These are phyloP conservation scores for Rhizopus delemar DNA, from an alignment of 371 early-diverging fungal species.

Conservation along the genomic window DNA sequence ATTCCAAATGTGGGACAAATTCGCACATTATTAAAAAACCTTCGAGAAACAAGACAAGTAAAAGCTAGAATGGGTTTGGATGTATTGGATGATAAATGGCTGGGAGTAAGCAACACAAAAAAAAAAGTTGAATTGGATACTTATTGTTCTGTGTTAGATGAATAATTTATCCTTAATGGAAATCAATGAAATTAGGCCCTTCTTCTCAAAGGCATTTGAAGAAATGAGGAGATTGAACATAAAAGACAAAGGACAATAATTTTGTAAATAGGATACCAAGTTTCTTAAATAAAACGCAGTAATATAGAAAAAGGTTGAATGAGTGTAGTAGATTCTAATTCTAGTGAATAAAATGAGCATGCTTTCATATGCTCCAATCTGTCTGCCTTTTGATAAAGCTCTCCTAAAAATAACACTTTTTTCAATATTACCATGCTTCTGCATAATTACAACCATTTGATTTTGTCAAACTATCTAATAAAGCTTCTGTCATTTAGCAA, in stretches of 20 bases:
- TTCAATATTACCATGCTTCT: conserved; percentile 58
- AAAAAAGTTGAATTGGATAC: neutral
- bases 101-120: conserved; percentile 54
- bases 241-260: conserved; percentile 6
- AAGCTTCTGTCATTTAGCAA: conserved; percentile 57
- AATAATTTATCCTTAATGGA: conserved; percentile 84
- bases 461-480: conserved; percentile 54
- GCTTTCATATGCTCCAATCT: conserved; percentile 64
- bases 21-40: conserved; percentile 74
- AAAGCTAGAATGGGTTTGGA: conserved; percentile 77
- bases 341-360: conserved; percentile 73
- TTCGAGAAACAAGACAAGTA: conserved; percentile 81
- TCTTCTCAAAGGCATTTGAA: conserved; percentile 77
- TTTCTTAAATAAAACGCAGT: conserved; percentile 35
- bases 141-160: conserved; percentile 48
- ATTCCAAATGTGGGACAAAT: conserved; percentile 72
- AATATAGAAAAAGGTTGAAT: conserved; percentile 63
- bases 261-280: neutral
- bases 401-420: conserved; percentile 38
- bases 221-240: conserved; percentile 57
- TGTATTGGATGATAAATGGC: conserved; percentile 64
- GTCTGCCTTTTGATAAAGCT: conserved; percentile 55
- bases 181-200: conserved; percentile 87
- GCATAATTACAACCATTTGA: conserved; percentile 65
- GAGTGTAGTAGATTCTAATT: conserved; percentile 67